A percentile compares a stretch with the other conserved stretches of the same genome.
phyloP scores from a whole-genome alignment of 2,329 filamentous ascomycete genomes.

The Beauveria bassiana region DNA sequence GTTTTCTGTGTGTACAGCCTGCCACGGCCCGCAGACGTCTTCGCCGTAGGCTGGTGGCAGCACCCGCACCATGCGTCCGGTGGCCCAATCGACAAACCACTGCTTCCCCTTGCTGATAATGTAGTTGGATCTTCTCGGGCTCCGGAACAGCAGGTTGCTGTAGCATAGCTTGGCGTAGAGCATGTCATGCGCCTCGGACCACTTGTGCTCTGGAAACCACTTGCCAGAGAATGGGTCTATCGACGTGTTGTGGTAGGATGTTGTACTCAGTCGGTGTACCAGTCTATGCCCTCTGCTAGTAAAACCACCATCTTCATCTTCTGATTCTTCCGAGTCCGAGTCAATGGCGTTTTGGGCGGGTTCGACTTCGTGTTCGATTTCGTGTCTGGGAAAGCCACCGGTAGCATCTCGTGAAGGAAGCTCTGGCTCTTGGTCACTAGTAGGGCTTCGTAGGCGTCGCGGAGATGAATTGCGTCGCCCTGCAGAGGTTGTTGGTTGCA shows the following conservation, averaged over 20 bases:
- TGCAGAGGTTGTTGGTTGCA: background rate
- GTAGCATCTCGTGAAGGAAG: background rate
- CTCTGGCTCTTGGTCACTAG: background rate
- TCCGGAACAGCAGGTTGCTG: slow-evolving; percentile 48
- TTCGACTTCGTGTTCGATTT: slow-evolving; percentile 6
- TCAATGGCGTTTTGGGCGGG: slow-evolving; percentile 10
- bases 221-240: slow-evolving; percentile 44
- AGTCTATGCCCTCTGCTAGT: slow-evolving; percentile 17
- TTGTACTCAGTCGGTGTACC: slow-evolving; percentile 34
- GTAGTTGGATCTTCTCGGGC: slow-evolving; percentile 50
- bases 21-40: slow-evolving; percentile 42
- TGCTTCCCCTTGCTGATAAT: slow-evolving; percentile 49
- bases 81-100: slow-evolving; percentile 53
- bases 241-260: slow-evolving; percentile 37
- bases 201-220: slow-evolving; percentile 48
- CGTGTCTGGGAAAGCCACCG: no score
- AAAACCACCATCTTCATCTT: slow-evolving; percentile 5
- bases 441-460: background rate
- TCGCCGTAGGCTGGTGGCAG: slow-evolving; percentile 47
- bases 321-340: slow-evolving; percentile 16
- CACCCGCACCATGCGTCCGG: slow-evolving; percentile 46
- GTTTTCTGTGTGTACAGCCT: slow-evolving; percentile 43
- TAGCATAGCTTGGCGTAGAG: slow-evolving; percentile 54
- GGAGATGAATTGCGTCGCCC: background rate
- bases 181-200: slow-evolving; percentile 49